Evolutionary conservation across 306 rosid species (phyloP).

Genomic region (Lathyrus sativus): DNA sequence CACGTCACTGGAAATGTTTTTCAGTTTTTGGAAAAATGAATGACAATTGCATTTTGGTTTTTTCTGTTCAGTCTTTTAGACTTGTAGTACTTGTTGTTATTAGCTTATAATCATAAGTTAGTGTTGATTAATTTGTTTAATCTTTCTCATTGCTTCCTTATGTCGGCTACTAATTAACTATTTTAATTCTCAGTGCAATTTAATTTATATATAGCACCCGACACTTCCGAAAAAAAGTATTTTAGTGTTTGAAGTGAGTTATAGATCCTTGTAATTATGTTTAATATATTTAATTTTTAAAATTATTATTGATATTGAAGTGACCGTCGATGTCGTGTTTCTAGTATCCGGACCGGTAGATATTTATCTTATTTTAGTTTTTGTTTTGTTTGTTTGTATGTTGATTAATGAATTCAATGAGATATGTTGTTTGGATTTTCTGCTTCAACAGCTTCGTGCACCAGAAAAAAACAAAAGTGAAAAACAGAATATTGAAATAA

Average conservation of each 20-base stretch:
- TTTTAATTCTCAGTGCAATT: not conserved
- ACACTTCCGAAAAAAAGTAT: too few species aligned
- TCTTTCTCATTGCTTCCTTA: not conserved
- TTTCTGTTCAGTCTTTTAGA: not conserved
- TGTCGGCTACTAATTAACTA: not conserved
- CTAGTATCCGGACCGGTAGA: not conserved
- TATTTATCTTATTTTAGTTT: not conserved
- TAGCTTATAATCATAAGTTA: not conserved
- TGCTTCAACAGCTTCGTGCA: not conserved
- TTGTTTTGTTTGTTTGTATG: not conserved
- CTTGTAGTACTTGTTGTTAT: not conserved
- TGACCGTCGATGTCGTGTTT: too few species aligned
- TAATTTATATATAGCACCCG: not conserved
- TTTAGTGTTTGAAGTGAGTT: too few species aligned
- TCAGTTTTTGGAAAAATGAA: not conserved
- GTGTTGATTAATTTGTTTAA: not conserved
- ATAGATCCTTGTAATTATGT: too few species aligned
- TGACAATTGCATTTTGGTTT: slow-evolving; percentile 7
- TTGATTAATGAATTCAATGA: not conserved
- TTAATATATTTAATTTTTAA: too few species aligned
- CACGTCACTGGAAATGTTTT: not conserved
- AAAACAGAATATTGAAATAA: not conserved
- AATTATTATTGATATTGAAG: too few species aligned
- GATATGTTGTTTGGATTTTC: not conserved
- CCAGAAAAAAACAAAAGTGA: not conserved